phyloP scores from a whole-genome alignment of 2,329 filamentous ascomycete genomes.

The Microdochium paspali region DNA sequence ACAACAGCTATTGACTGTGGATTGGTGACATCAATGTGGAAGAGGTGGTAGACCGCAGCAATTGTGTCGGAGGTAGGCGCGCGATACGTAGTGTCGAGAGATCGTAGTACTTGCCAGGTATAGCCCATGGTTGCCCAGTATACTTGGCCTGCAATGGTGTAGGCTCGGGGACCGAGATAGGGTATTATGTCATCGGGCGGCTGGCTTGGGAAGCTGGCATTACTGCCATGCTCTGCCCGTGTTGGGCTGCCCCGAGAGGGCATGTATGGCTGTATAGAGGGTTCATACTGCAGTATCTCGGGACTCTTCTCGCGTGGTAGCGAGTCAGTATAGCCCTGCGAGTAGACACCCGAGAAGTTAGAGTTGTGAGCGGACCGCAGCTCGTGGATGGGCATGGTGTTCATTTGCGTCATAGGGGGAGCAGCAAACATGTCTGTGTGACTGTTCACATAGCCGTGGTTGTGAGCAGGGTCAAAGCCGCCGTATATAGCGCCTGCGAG shows the following conservation, averaged over 20 bases:
- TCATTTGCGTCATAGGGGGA: not conserved
- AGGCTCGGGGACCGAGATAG: slow-evolving; percentile 6
- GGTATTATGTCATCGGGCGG: slow-evolving; percentile 9
- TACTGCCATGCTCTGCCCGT: not conserved
- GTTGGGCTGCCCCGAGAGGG: not conserved
- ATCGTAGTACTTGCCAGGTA: slow-evolving; percentile 1
- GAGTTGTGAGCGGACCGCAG: not conserved
- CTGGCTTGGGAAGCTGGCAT: slow-evolving; percentile 3
- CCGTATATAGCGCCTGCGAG: not conserved
- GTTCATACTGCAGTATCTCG: not conserved
- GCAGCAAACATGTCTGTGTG: not conserved
- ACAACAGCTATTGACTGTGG: not conserved
- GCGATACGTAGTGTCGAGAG: not conserved
- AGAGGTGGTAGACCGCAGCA: not conserved
- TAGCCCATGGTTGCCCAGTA: slow-evolving; percentile 9
- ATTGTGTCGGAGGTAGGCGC: not conserved
- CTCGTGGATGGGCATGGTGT: not conserved
- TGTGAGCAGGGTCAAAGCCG: not conserved
- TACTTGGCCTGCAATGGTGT: slow-evolving; percentile 8
- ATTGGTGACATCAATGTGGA: not conserved
- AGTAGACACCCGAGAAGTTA: not conserved
- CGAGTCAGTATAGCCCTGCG: not conserved
- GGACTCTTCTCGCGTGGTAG: not conserved
- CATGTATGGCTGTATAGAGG: not conserved
- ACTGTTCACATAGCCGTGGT: not conserved